A percentile compares a stretch with the other conserved stretches of the same genome.
Evolutionary conservation across 257 asterid species (phyloP).

Genomic region (Galeopsis tetrahit): DNA sequence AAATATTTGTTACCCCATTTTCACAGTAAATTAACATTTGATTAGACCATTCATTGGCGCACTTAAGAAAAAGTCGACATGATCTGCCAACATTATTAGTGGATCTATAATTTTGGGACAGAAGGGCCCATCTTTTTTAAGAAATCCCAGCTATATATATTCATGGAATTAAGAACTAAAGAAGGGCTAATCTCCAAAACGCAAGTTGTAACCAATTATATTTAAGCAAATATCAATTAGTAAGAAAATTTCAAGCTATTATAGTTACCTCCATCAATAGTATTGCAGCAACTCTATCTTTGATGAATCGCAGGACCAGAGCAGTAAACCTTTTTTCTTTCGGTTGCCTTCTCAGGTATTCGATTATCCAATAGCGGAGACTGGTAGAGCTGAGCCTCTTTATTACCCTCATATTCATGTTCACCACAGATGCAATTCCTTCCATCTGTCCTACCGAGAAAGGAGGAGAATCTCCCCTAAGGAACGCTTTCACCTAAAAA

Average conservation of each 20-base stretch:
- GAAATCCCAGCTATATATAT: neutral
- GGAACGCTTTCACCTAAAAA: constrained; percentile 82
- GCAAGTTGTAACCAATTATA: constrained; percentile 10
- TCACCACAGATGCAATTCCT: constrained; percentile 79
- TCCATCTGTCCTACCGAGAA: constrained; percentile 88
- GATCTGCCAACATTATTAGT: constrained; percentile 2
- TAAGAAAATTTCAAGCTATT: constrained; percentile 20
- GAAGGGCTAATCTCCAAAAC: constrained; percentile 12
- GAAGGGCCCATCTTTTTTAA: neutral
- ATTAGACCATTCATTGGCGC: neutral
- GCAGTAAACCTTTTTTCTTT: constrained; percentile 64
- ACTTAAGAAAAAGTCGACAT: neutral
- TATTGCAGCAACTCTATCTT: constrained; percentile 86
- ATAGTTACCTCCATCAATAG: constrained; percentile 79
- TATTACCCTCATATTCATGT: constrained; percentile 65
- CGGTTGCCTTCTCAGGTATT: constrained; percentile 85
- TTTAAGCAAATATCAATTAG: neutral
- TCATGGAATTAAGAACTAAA: constrained; percentile 22
- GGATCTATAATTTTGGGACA: neutral
- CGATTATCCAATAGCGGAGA: constrained; percentile 88
- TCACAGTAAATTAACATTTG: neutral
- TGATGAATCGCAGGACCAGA: constrained; percentile 85
- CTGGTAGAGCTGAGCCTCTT: constrained; percentile 73
- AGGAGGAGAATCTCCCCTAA: constrained; percentile 88
- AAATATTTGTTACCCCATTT: neutral